phyloP scores from a whole-genome alignment of 2,329 filamentous ascomycete genomes.

The Paramyrothecium roridum region DNA sequence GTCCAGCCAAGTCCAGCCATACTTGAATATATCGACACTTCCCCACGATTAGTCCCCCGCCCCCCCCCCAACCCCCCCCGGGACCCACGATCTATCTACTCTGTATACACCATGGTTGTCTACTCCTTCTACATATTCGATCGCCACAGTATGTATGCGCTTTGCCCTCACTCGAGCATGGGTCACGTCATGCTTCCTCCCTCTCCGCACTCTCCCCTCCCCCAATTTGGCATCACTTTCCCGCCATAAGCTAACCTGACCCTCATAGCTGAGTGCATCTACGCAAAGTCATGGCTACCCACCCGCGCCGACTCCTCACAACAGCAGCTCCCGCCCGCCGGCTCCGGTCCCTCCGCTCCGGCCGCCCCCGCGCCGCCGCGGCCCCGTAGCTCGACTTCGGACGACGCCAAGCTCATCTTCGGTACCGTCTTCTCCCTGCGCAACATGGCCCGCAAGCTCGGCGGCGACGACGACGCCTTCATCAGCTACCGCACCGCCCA shows the following conservation, averaged over 20 bases:
- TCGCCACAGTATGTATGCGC: conserved; percentile 72
- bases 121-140: conserved; percentile 99
- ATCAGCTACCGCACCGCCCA: conserved; percentile 89
- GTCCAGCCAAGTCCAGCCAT: background rate
- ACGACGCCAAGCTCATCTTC: conserved; percentile 96
- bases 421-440: conserved; percentile 94
- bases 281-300: conserved; percentile 80
- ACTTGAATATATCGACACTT: too few relatives aligned
- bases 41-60: too few relatives aligned
- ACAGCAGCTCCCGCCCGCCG: conserved; percentile 16
- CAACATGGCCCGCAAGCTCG: conserved; percentile 95
- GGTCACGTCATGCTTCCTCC: background rate
- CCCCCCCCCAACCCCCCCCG: too few relatives aligned
- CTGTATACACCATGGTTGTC: conserved; percentile 69
- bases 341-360: conserved; percentile 17
- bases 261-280: conserved; percentile 86
- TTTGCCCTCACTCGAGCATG: background rate
- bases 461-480: conserved; percentile 91
- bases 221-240: background rate
- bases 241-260: conserved; percentile 10
- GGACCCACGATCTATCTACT: background rate
- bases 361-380: conserved; percentile 9
- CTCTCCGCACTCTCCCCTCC: background rate
- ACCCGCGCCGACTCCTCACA: conserved; percentile 30
- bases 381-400: conserved; percentile 40